phyloP scores from a whole-genome alignment of 2,329 filamentous ascomycete species.

The Ophiocordyceps robertsii region DNA sequence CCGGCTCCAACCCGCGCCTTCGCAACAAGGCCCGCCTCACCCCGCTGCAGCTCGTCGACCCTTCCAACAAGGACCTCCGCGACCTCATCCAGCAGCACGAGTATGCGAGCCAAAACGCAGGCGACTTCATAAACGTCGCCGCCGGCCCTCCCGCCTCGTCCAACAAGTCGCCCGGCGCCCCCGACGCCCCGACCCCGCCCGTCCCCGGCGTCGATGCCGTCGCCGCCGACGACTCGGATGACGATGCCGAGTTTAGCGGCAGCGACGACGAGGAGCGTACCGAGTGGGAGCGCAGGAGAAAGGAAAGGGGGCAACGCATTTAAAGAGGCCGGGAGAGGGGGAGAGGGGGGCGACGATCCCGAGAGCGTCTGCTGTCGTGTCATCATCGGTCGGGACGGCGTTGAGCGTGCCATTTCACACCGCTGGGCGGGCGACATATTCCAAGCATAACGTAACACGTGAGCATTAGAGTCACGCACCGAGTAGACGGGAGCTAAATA shows the following conservation, averaged over 20 bases:
- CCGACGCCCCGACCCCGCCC: constrained; percentile 8
- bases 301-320: constrained; percentile 22
- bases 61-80: constrained; percentile 47
- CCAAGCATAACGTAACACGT: neutral
- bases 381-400: neutral
- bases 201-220: constrained; percentile 2
- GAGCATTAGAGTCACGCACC: neutral
- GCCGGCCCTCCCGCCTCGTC: constrained; percentile 2
- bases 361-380: neutral
- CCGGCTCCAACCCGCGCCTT: constrained; percentile 45
- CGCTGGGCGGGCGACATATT: neutral
- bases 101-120: constrained; percentile 45
- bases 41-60: constrained; percentile 60
- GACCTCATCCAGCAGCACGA: constrained; percentile 57
- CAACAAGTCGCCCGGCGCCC: neutral
- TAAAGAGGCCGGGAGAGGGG: no score
- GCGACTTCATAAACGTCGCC: constrained; percentile 37
- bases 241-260: constrained; percentile 47
- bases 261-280: constrained; percentile 52
- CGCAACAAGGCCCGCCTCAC: constrained; percentile 63
- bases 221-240: constrained; percentile 14
- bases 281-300: constrained; percentile 42
- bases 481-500: constrained; percentile 1
- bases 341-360: neutral
- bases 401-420: constrained; percentile 4